Percentiles rank a stretch among this genome's conserved stretches.
These are phyloP conservation scores for Emergomyces africanus DNA, from an alignment of 2,329 filamentous ascomycete species.

Conservation along the genomic window DNA sequence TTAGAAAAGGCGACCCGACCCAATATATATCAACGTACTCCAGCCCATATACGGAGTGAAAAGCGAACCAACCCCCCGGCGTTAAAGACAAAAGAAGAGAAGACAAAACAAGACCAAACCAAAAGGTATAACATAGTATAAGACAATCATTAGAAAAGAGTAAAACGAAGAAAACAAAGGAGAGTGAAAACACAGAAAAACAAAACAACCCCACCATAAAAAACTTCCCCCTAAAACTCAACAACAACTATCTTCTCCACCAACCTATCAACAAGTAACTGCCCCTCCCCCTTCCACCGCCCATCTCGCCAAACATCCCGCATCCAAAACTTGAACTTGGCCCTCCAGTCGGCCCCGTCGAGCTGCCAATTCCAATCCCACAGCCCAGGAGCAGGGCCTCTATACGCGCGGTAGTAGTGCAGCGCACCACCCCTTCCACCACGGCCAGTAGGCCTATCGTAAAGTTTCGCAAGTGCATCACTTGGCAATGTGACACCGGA, in stretches of 20 bases:
- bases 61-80: not conserved
- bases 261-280: slow-evolving; percentile 27
- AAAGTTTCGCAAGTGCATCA: slow-evolving; percentile 4
- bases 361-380: slow-evolving; percentile 17
- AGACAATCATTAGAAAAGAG: not conserved
- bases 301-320: slow-evolving; percentile 27
- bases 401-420: not conserved
- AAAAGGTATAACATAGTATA: not conserved
- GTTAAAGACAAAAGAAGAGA: not conserved
- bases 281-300: slow-evolving; percentile 30
- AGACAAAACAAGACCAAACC: not conserved
- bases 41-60: not conserved
- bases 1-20: not conserved
- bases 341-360: slow-evolving; percentile 10
- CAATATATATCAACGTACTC: not conserved
- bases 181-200: not conserved
- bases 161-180: not conserved
- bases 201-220: not conserved
- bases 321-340: slow-evolving; percentile 22
- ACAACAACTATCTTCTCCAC: slow-evolving; percentile 28
- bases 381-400: slow-evolving; percentile 10
- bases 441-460: slow-evolving; percentile 17
- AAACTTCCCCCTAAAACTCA: slow-evolving; percentile 3
- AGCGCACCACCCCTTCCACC: not conserved
- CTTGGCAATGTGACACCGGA: slow-evolving; percentile 9